phyloP scores from a whole-genome alignment of 345 rosid species.

The Ricinus communis region DNA sequence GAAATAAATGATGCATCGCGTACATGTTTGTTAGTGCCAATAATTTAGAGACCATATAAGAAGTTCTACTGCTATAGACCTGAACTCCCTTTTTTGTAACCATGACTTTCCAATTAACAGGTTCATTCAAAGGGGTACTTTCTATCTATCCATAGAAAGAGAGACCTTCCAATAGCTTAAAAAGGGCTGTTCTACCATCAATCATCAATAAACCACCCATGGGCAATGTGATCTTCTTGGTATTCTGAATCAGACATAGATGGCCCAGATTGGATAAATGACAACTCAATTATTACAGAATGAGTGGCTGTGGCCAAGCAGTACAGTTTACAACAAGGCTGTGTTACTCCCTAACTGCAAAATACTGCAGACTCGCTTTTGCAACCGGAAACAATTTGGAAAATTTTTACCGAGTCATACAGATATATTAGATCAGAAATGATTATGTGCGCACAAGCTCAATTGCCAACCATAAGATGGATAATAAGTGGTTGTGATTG shows the following conservation, averaged over 20 bases:
- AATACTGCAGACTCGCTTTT: neutral
- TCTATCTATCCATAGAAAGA: neutral
- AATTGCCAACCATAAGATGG: too few species aligned
- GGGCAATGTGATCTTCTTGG: slow-evolving; percentile 29
- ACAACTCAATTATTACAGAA: slow-evolving; percentile 37
- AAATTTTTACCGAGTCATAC: slow-evolving; percentile 3
- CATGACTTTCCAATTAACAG: slow-evolving; percentile 16
- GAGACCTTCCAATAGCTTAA: too few species aligned
- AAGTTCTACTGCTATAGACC: slow-evolving; percentile 37
- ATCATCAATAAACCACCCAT: neutral
- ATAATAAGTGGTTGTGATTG: too few species aligned
- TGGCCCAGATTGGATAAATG: slow-evolving; percentile 37
- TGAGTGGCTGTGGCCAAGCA: slow-evolving; percentile 17
- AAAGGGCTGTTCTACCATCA: neutral
- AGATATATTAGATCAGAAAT: neutral
- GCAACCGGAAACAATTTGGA: slow-evolving; percentile 12
- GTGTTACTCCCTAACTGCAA: slow-evolving; percentile 4
- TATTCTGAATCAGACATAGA: slow-evolving; percentile 30
- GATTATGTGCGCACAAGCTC: too few species aligned
- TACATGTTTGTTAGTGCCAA: slow-evolving; percentile 45
- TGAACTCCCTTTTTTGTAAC: slow-evolving; percentile 30
- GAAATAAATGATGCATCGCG: slow-evolving; percentile 24
- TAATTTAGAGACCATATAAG: slow-evolving; percentile 40
- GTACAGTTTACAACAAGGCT: slow-evolving; percentile 11
- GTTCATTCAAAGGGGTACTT: neutral